Conservation (phyloP, 768 basidiomycete species). For the Omphalotus guepiniiformis region DNA sequence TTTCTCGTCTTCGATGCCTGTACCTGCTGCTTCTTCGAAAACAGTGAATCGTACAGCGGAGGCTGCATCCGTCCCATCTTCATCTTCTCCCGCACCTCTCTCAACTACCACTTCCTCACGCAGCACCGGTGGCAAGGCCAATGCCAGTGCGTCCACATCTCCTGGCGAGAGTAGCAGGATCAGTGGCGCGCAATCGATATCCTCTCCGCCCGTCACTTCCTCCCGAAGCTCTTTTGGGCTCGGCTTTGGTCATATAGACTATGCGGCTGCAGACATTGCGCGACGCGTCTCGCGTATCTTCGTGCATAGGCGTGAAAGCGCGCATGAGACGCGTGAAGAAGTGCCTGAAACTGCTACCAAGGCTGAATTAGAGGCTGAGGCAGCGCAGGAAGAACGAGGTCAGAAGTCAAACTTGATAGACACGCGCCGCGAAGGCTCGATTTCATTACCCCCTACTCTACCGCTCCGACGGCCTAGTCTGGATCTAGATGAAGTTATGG, state of each 20-base stretch:
- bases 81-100: not conserved
- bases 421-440: too few relatives aligned
- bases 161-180: not conserved
- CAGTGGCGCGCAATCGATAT: too few relatives aligned
- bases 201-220: not conserved
- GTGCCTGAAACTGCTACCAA: not conserved
- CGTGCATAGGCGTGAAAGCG: slow-evolving; percentile 4
- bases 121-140: not conserved
- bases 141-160: not conserved
- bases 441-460: too few relatives aligned
- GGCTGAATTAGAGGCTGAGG: not conserved
- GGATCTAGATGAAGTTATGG: not conserved
- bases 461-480: not conserved
- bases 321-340: not conserved
- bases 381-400: not conserved
- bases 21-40: not conserved
- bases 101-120: not conserved
- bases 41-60: slow-evolving; percentile 1
- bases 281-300: slow-evolving; percentile 4
- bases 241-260: slow-evolving; percentile 5
- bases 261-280: not conserved
- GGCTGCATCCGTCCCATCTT: not conserved
- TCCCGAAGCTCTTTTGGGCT: slow-evolving; percentile 1
- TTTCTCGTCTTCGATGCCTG: not conserved
- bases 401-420: too few relatives aligned